A percentile compares a stretch with the other conserved stretches of the same genome.
Conservation (phyloP, 768 basidiomycete genomes). For the Rhodotorula babjevae region DNA sequence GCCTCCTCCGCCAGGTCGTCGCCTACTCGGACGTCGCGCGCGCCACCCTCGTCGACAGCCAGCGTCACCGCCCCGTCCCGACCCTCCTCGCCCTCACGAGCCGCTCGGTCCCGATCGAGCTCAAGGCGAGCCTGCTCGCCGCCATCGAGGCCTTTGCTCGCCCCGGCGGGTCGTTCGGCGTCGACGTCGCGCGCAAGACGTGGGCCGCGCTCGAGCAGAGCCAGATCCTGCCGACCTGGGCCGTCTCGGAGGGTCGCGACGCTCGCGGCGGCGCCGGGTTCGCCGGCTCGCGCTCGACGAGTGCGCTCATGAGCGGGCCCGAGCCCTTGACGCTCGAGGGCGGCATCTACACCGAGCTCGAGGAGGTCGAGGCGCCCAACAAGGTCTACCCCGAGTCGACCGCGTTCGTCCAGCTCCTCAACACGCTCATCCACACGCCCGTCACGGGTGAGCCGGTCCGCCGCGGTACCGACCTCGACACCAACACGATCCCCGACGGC, state of each 20-base stretch:
- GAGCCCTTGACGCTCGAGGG: slow-evolving; percentile 53
- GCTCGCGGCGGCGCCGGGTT: slow-evolving; percentile 19
- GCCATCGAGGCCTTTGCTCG: slow-evolving; percentile 75
- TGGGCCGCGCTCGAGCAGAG: slow-evolving; percentile 79
- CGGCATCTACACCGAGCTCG: slow-evolving; percentile 82
- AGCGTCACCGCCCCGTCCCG: slow-evolving; percentile 73
- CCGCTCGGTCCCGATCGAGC: slow-evolving; percentile 75
- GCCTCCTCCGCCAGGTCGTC: slow-evolving; percentile 69
- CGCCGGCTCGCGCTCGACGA: slow-evolving; percentile 40
- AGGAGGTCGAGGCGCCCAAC: slow-evolving; percentile 74
- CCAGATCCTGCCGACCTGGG: slow-evolving; percentile 55
- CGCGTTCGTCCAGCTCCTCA: slow-evolving; percentile 76
- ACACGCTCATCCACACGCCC: slow-evolving; percentile 61
- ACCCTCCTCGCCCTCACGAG: slow-evolving; percentile 73
- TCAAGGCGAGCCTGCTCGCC: slow-evolving; percentile 79
- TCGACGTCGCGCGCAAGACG: slow-evolving; percentile 73
- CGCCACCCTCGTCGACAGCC: slow-evolving; percentile 67
- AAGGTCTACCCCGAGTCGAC: slow-evolving; percentile 81
- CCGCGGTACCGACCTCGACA: slow-evolving; percentile 56
- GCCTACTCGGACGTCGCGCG: slow-evolving; percentile 71
- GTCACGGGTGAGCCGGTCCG: slow-evolving; percentile 46
- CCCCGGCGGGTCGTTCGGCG: slow-evolving; percentile 59
- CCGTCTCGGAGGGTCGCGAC: slow-evolving; percentile 47
- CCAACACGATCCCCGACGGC: slow-evolving; percentile 71
- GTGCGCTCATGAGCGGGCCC: slow-evolving; percentile 49